phyloP scores from a whole-genome alignment of 352 stramenopile species.

The Albugo candida region DNA sequence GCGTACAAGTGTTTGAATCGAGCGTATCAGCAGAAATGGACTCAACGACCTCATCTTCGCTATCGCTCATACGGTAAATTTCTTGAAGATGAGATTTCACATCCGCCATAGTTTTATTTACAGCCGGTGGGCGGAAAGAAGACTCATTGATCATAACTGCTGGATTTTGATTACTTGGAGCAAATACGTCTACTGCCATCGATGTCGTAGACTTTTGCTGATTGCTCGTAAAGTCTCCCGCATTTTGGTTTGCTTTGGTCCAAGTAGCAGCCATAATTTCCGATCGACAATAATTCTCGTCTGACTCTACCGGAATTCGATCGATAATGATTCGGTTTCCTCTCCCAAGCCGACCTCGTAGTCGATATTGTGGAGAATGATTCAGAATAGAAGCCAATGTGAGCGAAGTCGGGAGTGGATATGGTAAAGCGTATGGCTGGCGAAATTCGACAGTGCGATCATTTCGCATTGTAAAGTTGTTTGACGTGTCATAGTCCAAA shows the following conservation, averaged over 20 bases:
- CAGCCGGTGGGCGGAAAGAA: constrained; percentile 21
- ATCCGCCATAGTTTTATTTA: constrained; percentile 6
- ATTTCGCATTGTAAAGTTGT: constrained; percentile 35
- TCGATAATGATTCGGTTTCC: constrained; percentile 57
- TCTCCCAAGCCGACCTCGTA: constrained; percentile 44
- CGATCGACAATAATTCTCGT: constrained; percentile 25
- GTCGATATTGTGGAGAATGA: constrained; percentile 48
- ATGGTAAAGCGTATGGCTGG: constrained; percentile 32
- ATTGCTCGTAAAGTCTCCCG: not conserved
- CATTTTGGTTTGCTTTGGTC: not conserved
- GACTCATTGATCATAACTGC: constrained; percentile 45
- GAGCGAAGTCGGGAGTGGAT: constrained; percentile 32
- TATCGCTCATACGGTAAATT: constrained; percentile 75
- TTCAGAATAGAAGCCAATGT: constrained; percentile 48
- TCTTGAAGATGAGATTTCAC: constrained; percentile 42
- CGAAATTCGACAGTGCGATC: constrained; percentile 10
- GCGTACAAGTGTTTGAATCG: too few species aligned
- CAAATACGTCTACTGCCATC: not conserved
- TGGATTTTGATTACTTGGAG: constrained; percentile 15
- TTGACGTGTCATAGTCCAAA: constrained; percentile 55
- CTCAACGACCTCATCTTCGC: constrained; percentile 59
- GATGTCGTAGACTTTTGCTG: not conserved
- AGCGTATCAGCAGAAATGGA: constrained; percentile 15
- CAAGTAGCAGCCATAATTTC: constrained; percentile 24
- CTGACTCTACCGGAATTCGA: constrained; percentile 32